Evolutionary conservation across 1,284 basidiomycete genomes (phyloP), one percentile per base, ranked within the genome.

Genomic region (Tylopilus sp.): DNA sequence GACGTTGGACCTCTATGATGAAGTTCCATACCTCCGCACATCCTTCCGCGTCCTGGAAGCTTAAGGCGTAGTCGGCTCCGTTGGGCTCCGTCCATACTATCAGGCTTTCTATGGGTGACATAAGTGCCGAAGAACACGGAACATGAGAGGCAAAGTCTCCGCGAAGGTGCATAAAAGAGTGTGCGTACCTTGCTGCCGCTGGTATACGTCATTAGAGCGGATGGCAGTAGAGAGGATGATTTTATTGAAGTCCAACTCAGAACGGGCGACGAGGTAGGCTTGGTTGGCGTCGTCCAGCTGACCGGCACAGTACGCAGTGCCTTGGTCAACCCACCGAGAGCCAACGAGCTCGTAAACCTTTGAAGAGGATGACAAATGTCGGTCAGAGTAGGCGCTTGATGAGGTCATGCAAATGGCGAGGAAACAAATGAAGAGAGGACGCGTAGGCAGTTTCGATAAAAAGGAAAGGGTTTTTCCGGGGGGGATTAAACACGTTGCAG

Each of bases 81-180:
- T 93, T 87, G 0, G 90, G 91, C 66, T 98, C 96, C 2, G 96
- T 99, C 96, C 96, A 99, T 12, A 99, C 96, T 55, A 99, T 97
- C 39, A 99, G 79, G 2, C 97, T 99, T 58, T 98, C 96, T 92
- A 46, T 40, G 44, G 19, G 52, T 42, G 48, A 49, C 45, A 46
- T 49, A 54, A 67, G 53, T 49, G 15, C 12, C 29, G 8, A 49
- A 33, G 23, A 31, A 41, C 2, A 43, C 34, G 39, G 40, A 46
- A 42, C 16, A 48, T 52, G 6, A 31, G 30, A 44, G 46, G 30
- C 41, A 23, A 46, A 39, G 44, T 28, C 18, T 30, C 26, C 19
- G 43, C n/a, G 36, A 1, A 41, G 37, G 45, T 41, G 28, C 4
- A 40, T 23, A 42, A 10, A 39, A 33, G 46, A 56, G 49, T 19